Base-by-base conservation (phyloP, 768 basidiomycete genomes). In the Naganishia friedmannii region DNA sequence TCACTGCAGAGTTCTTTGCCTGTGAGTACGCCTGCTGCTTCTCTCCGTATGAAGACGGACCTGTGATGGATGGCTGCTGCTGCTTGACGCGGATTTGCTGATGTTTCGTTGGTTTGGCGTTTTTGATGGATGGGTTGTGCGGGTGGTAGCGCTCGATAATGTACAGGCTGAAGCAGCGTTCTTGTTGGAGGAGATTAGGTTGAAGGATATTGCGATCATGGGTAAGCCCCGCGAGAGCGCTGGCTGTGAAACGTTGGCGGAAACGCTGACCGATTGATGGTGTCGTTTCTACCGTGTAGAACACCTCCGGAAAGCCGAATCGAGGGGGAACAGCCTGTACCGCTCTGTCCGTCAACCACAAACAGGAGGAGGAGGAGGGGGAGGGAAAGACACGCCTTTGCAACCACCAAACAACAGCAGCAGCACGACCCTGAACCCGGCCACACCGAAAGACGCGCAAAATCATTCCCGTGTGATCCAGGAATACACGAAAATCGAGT, bases 401-500 rank as follows among this genome's bases (percentile, higher is more conserved):
- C 58, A 75, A 12, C 34, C 4, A 12, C 6, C 12, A 37, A 37
- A 37, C 34, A 42, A 17, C 42, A 42, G 7, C 78, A 28, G 71
- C 65, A 39, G 57, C 19, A 28, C 54, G 12, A 15, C 39, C 57
- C 55, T 42, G 9, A 67, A 60, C 57, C 72, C 77, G 51, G 66
- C 78, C 12, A 70, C 57, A 28, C 45, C 69, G 21, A 78, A 77
- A 55, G 79, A 80, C 46, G 71, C 71, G 8, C 74, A 76, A 65
- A 73, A 73, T 2, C 46, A 80, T 15, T 74, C 70, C 10, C 77
- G 77, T 37, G 73, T 81, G 39, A 65, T 73, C 13, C 55, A 51
- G 15, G 78, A 80, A 72, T 81, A 76, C 73, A 74, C 53, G n/a
- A 80, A 80, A 66, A 70, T 80, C 26, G 76, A 79, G 31, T 56